Base-by-base conservation (phyloP, 139 green algal genomes). In the Auxenochlorella pyrenoidosa region DNA sequence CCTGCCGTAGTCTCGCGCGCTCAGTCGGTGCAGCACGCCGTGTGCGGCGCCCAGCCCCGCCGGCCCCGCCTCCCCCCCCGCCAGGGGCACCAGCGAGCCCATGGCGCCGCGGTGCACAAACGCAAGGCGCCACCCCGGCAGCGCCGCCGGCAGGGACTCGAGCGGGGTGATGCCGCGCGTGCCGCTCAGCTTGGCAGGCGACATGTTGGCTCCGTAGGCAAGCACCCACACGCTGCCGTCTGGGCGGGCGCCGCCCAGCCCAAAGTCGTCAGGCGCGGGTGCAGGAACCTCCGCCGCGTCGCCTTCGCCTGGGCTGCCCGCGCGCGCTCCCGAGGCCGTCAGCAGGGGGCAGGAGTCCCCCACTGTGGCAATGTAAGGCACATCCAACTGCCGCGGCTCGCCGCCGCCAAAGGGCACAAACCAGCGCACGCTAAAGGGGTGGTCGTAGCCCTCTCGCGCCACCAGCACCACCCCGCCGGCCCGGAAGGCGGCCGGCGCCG, bases 151-250 rank as follows among this genome's bases (percentile, higher is more conserved):
- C 32, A 84, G 26, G 15, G 91, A 94, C 68, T 91, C 71, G 34
- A 93, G 60, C 0, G 93, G 91, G 5, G 54, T 86, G 30, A 94
- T 78, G 44, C 90, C 87, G 0, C 91, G 58, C 12, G 30, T 72
- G 44, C 68, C 68, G 10, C 79, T 83, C 32, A 94, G 83, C 87
- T 95, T 95, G 38, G 75, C 38, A 10, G 89, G 80, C 26, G 38
- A 87, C 77, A 95, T 93, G 90, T 95, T 95, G 15, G 90, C 93
- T 2, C 93, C 93, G 63, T 91, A 96, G 4, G 91, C 89, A 87
- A 96, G 95, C 68, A 91, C 91, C 91, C 92, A 95, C 18, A 94
- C 75, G 28, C 84, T 88, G 63, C 63, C 80, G 43, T 85, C 75
- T 24, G 26, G 44, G n/a, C 40, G 65, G 40, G 68, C 54, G 38